phyloP scores from a whole-genome alignment of 805 yeast genomes.

The Ogataea paraovalis region DNA sequence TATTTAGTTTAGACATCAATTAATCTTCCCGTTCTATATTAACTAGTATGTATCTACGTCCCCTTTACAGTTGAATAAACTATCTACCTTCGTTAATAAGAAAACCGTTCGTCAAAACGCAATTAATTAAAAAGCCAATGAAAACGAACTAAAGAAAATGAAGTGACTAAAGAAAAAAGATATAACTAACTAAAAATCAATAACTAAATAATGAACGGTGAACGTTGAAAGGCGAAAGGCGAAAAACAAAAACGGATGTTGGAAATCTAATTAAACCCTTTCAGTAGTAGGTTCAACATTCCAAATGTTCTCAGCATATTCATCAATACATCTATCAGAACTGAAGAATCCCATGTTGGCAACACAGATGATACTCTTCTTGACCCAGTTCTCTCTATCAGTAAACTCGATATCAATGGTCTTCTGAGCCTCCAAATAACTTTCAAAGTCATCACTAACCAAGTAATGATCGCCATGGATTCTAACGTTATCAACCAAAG shows the following conservation, averaged over 20 bases:
- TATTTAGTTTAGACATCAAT: neutral
- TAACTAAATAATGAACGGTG: neutral
- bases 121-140: neutral
- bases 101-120: neutral
- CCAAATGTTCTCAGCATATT: constrained; percentile 92
- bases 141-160: neutral
- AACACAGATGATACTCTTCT: constrained; percentile 71
- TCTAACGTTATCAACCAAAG: constrained; percentile 65
- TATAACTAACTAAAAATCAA: neutral
- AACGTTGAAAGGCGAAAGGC: neutral
- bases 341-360: constrained; percentile 94
- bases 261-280: constrained; percentile 5
- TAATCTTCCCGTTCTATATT: neutral
- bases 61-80: too few species aligned
- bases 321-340: constrained; percentile 86
- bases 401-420: constrained; percentile 68
- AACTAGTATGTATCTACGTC: neutral
- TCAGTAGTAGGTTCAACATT: constrained; percentile 66
- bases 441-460: constrained; percentile 85
- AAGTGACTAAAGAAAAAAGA: neutral
- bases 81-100: too few species aligned
- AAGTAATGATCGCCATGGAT: constrained; percentile 81
- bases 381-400: constrained; percentile 66
- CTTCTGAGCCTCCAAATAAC: constrained; percentile 77
- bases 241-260: neutral